Percentiles rank a stretch among this genome's conserved stretches.
These are phyloP conservation scores for Pyrus communis DNA, from an alignment of 306 rosid genomes.

Conservation along the genomic window DNA sequence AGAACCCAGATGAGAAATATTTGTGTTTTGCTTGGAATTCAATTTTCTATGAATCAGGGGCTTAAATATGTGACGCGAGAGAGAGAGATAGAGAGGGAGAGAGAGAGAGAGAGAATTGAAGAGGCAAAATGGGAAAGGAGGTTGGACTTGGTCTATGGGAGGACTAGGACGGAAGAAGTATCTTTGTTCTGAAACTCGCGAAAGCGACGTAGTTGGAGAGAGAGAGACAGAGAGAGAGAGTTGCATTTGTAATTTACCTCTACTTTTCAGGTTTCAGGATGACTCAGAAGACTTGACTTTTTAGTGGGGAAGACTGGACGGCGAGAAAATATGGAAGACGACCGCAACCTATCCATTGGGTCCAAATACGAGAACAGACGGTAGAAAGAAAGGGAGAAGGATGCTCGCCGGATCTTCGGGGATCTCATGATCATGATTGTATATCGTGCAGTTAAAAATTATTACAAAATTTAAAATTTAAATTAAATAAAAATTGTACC, in stretches of 20 bases:
- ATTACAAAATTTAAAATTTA: too few species aligned
- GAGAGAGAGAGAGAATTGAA: not conserved
- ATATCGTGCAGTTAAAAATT: accelerated
- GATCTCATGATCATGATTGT: accelerated
- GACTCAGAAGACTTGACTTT: constrained; percentile 30
- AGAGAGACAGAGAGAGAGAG: constrained; percentile 1
- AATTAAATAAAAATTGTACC: too few species aligned
- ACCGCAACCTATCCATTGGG: not conserved
- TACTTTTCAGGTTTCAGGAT: not conserved
- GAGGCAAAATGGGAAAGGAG: not conserved
- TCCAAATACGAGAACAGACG: constrained; percentile 3
- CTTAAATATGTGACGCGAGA: not conserved
- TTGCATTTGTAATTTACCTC: not conserved
- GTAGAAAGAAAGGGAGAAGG: not conserved
- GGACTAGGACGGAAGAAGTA: not conserved
- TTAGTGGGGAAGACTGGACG: not conserved
- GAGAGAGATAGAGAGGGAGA: not conserved
- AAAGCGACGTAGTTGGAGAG: not conserved
- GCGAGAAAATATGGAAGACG: not conserved
- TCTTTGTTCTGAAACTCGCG: constrained; percentile 4
- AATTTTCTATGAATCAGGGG: not conserved
- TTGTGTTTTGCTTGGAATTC: not conserved
- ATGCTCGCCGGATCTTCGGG: too few species aligned
- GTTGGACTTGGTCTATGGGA: constrained; percentile 18
- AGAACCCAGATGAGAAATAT: not conserved